These are phyloP conservation scores for Tolypocladium cylindrosporum DNA, from an alignment of 2,329 filamentous ascomycete species.

Conservation along the genomic window DNA sequence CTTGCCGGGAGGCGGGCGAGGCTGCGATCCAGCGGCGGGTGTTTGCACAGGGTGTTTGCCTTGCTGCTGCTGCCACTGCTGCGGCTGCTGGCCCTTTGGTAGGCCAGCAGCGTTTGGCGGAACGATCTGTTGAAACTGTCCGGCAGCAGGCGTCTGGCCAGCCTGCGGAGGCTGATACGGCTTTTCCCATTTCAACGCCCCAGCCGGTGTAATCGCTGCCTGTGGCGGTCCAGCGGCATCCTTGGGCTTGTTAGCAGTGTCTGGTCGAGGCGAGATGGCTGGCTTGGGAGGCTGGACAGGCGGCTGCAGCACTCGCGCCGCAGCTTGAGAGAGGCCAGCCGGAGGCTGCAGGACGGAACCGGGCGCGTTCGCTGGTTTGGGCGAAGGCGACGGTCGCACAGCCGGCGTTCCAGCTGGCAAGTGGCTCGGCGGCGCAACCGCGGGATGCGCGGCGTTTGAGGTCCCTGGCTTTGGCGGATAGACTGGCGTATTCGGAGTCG, in stretches of 20 bases:
- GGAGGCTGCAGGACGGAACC: constrained; percentile 27
- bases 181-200: constrained; percentile 29
- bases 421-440: constrained; percentile 17
- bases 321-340: constrained; percentile 18
- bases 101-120: constrained; percentile 11
- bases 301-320: constrained; percentile 20
- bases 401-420: constrained; percentile 16
- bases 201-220: constrained; percentile 11
- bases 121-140: constrained; percentile 14
- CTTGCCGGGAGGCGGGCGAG: constrained; percentile 14
- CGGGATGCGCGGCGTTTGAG: constrained; percentile 10
- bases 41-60: constrained; percentile 8
- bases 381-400: constrained; percentile 15
- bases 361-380: constrained; percentile 18
- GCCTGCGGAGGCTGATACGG: constrained; percentile 26
- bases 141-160: constrained; percentile 12
- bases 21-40: constrained; percentile 4
- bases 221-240: constrained; percentile 14
- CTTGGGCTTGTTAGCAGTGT: constrained; percentile 18
- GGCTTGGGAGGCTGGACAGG: constrained; percentile 20
- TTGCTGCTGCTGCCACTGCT: constrained; percentile 6
- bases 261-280: constrained; percentile 22
- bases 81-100: constrained; percentile 11
- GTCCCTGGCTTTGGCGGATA: constrained; percentile 23
- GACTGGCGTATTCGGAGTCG: constrained; percentile 21